These are phyloP conservation scores for Kwoniella shivajii DNA, from an alignment of 1,284 basidiomycete genomes.

Conservation along the genomic window DNA sequence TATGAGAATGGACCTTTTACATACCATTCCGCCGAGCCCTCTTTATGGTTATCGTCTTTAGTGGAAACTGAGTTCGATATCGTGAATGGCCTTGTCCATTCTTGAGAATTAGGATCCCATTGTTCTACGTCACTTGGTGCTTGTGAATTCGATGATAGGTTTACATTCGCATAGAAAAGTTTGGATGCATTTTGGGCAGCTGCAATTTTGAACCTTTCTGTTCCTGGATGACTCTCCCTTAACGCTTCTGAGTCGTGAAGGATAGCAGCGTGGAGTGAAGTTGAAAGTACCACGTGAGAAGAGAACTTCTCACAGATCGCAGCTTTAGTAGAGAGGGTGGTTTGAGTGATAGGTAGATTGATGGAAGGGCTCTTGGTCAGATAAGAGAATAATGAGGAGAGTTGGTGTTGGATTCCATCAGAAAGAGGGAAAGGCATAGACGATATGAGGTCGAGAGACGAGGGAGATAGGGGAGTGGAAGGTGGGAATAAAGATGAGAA, in stretches of 20 bases:
- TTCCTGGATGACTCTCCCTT: slow-evolving; percentile 67
- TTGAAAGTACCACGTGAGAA: slow-evolving; percentile 57
- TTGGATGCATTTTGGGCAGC: slow-evolving; percentile 71
- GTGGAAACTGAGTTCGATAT: slow-evolving; percentile 15
- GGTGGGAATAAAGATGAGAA: slow-evolving; percentile 63
- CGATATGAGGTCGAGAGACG: slow-evolving; percentile 26
- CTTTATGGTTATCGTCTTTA: not conserved
- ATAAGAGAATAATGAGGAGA: slow-evolving; percentile 57
- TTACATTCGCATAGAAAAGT: slow-evolving; percentile 70
- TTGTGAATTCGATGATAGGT: slow-evolving; percentile 51
- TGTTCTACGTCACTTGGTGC: slow-evolving; percentile 51
- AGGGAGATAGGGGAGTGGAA: slow-evolving; percentile 57
- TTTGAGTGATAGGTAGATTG: slow-evolving; percentile 5
- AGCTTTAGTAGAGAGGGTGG: slow-evolving; percentile 14
- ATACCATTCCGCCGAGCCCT: slow-evolving; percentile 46
- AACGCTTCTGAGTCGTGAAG: slow-evolving; percentile 77
- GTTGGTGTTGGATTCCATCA: slow-evolving; percentile 52
- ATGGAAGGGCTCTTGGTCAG: slow-evolving; percentile 5
- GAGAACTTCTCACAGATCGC: slow-evolving; percentile 14
- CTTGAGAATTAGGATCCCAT: slow-evolving; percentile 62
- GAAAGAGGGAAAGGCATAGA: not conserved
- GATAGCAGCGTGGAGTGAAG: slow-evolving; percentile 81
- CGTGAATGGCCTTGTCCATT: slow-evolving; percentile 58
- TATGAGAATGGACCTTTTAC: slow-evolving; percentile 79
- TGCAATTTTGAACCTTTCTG: slow-evolving; percentile 85